Base-by-base conservation (phyloP, 495 filamentous ascomycete species). In the Cudoniella acicularis region DNA sequence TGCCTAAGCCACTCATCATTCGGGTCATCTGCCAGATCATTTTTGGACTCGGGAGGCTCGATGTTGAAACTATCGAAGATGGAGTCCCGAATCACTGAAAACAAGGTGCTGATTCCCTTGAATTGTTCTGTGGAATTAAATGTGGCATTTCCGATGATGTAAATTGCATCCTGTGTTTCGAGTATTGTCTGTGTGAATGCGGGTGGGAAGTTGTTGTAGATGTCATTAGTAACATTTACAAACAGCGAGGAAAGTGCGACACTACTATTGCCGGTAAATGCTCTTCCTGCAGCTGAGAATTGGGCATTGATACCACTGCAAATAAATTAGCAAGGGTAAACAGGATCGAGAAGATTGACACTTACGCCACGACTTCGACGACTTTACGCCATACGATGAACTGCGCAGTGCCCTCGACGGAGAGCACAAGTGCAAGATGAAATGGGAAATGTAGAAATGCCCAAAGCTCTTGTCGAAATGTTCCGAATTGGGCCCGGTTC, bases 381-480 rank as follows among this genome's bases (percentile, higher is more conserved):
- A 49, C 18, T 49, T 49, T 49, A 21, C 22, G 46, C 69, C 70
- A 75, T 20, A 73, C 67, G 23, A 76, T 62, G 30, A 78, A 72
- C 52, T 77, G 72, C 9, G 69, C 62, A 11, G 70, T 64, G 10
- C 84, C 84, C 64, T 87, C 82, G 16, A 86, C 73, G 17, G 82
- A 73, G 16, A 87, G 78, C 42, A 86, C 80, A 25, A 88, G 74
- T 1, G 79, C 72, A 13, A 87, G 72, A 66, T 90, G 86, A 62
- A 89, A 83, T 13, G 85, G 86, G 67, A 87, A 85, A 71, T 89
- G 87, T 1, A 85, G 68, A 57, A 85, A 74, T 2, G 81, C 76
- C 87, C 86, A 88, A 21, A 83, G 62, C 51, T 85, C 79, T 61
- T 87, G 84, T 16, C 74, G 73, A 56, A 83, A 70, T 23, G 75